Conservation (phyloP, 2,329 filamentous ascomycete species). For the Pestalotiopsis sp. region DNA sequence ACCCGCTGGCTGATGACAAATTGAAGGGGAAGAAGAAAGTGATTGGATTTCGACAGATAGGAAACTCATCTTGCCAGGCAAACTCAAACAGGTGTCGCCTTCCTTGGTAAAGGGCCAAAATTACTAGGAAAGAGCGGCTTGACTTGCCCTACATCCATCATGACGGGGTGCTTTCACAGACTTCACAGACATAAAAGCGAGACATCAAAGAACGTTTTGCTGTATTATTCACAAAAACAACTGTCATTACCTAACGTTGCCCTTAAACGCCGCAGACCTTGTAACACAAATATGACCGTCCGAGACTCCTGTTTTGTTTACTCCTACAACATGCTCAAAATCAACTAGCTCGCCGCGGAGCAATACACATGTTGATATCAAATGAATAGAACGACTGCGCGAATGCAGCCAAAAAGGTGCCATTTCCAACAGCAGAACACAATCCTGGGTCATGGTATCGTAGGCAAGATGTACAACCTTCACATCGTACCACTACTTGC, state of each 20-base stretch:
- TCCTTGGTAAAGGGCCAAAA: no score
- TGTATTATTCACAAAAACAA: neutral
- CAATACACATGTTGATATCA: neutral
- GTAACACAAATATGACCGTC: neutral
- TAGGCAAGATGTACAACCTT: neutral
- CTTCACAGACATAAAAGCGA: no score
- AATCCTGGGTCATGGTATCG: neutral
- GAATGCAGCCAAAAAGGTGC: neutral
- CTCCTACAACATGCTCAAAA: neutral
- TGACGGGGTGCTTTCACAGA: no score
- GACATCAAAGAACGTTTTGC: neutral
- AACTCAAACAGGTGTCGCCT: no score
- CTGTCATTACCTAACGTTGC: neutral
- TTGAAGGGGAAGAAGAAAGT: neutral
- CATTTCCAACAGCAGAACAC: neutral
- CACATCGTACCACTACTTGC: conserved; percentile 39
- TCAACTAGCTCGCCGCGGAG: neutral
- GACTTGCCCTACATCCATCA: no score
- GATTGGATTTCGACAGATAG: neutral
- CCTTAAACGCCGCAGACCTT: neutral
- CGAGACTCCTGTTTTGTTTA: neutral
- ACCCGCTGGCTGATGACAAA: no score
- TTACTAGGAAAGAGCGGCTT: no score
- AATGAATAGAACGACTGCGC: neutral
- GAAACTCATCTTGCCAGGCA: neutral